These are phyloP conservation scores for Sphaerulina vaccinii DNA, from an alignment of 2,329 filamentous ascomycete species.

Conservation along the genomic window DNA sequence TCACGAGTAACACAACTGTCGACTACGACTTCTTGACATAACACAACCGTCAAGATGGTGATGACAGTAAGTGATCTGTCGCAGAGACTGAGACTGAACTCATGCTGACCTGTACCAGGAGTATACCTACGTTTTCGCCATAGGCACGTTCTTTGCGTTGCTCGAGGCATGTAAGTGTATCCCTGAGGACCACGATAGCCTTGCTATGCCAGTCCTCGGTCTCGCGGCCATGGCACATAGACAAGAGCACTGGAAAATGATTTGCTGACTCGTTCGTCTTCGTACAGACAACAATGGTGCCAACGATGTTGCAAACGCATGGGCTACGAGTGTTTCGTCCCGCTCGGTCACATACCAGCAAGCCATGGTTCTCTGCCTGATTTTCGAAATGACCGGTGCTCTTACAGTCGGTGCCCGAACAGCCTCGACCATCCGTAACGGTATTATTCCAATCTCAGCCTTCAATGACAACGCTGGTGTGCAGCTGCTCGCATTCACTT, in stretches of 20 bases:
- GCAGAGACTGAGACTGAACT: not conserved
- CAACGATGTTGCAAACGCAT: constrained; percentile 55
- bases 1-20: constrained; percentile 3
- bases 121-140: constrained; percentile 50
- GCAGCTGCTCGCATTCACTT: constrained; percentile 46
- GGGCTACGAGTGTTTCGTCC: constrained; percentile 53
- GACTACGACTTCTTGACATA: not conserved
- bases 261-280: not conserved
- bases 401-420: constrained; percentile 53
- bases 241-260: not conserved
- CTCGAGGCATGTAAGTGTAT: constrained; percentile 53
- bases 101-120: constrained; percentile 2
- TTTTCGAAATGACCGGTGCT: constrained; percentile 55
- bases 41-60: constrained; percentile 9
- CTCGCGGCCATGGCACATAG: not conserved
- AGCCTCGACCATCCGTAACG: constrained; percentile 60
- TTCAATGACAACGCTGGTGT: constrained; percentile 50
- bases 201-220: not conserved
- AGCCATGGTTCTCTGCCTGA: constrained; percentile 49
- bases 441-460: constrained; percentile 52
- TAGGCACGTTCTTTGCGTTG: constrained; percentile 62
- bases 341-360: constrained; percentile 53
- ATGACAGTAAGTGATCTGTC: constrained; percentile 1
- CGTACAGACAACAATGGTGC: constrained; percentile 54
- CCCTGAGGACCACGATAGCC: too few relatives aligned